Conservation (phyloP, 305 asterid genomes). For the Plantago coronopus region DNA sequence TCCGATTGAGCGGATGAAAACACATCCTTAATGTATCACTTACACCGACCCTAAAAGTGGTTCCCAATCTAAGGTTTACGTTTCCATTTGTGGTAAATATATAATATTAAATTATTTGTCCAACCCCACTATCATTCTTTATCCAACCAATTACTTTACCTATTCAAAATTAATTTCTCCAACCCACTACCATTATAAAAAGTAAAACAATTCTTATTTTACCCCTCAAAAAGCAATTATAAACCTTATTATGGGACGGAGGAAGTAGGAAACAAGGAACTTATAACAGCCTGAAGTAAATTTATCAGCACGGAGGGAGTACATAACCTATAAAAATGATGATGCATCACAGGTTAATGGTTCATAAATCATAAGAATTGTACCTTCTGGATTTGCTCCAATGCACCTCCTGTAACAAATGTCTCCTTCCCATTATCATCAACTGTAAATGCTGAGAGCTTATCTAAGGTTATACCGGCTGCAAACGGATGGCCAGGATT, state of each 20-base stretch:
- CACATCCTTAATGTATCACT: too few species aligned
- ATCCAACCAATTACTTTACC: too few species aligned
- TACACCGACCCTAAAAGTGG: too few species aligned
- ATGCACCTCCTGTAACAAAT: conserved; percentile 82
- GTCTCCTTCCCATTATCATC: conserved; percentile 88
- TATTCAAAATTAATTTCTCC: too few species aligned
- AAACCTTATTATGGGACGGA: too few species aligned
- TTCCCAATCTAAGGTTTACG: too few species aligned
- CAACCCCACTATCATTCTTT: too few species aligned
- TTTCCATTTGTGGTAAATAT: too few species aligned
- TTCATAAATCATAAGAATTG: conserved; percentile 14
- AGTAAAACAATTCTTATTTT: too few species aligned
- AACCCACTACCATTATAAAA: too few species aligned
- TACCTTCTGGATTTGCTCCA: conserved; percentile 89
- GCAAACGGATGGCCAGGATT: conserved; percentile 95
- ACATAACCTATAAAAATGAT: conserved; percentile 7
- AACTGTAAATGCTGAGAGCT: conserved; percentile 84
- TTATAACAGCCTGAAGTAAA: conserved; percentile 4
- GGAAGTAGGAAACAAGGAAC: neutral
- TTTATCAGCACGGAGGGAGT: neutral
- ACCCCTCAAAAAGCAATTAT: too few species aligned
- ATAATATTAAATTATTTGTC: too few species aligned
- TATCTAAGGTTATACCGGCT: conserved; percentile 81
- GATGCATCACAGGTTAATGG: conserved; percentile 13
- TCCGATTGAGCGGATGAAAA: conserved; percentile 16